Evolutionary conservation across 176 grass and related monocot species (phyloP).

Genomic region (Tillandsia fasciculata): DNA sequence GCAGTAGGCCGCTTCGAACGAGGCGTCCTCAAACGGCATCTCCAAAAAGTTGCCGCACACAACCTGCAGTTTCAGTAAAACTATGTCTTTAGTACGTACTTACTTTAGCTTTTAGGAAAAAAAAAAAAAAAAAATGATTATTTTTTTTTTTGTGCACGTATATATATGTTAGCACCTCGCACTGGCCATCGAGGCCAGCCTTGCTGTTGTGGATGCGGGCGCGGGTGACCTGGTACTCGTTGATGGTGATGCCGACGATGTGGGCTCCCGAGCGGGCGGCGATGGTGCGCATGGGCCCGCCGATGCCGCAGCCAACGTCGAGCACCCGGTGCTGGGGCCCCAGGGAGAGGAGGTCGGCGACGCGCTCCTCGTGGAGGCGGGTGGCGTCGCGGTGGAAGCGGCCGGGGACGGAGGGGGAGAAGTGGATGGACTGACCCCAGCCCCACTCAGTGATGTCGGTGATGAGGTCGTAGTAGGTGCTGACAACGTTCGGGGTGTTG

Average conservation of each 20-base stretch:
- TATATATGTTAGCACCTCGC: neutral
- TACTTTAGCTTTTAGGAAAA: too few relatives aligned
- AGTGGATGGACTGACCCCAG: conserved; percentile 16
- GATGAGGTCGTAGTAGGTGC: conserved; percentile 17
- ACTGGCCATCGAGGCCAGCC: neutral
- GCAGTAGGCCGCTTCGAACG: conserved; percentile 14
- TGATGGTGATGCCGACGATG: conserved; percentile 18
- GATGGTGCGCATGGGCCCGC: conserved; percentile 19
- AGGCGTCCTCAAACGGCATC: conserved; percentile 16
- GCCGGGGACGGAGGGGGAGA: conserved; percentile 8
- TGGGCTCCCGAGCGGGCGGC: conserved; percentile 2
- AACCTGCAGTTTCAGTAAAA: neutral
- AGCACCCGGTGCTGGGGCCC: neutral
- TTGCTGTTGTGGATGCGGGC: conserved; percentile 9
- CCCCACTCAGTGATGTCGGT: conserved; percentile 22
- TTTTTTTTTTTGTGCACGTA: too few relatives aligned
- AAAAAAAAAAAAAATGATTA: too few relatives aligned
- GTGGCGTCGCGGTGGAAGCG: conserved; percentile 17
- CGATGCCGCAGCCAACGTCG: conserved; percentile 20
- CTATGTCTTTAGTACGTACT: too few relatives aligned
- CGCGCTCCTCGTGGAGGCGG: conserved; percentile 20
- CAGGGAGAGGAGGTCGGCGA: conserved; percentile 4
- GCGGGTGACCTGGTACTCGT: conserved; percentile 16
- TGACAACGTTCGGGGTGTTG: neutral
- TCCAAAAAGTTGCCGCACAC: conserved; percentile 15